Conservation (phyloP, 1,284 basidiomycete genomes). For the Apiotrichum gracile region DNA sequence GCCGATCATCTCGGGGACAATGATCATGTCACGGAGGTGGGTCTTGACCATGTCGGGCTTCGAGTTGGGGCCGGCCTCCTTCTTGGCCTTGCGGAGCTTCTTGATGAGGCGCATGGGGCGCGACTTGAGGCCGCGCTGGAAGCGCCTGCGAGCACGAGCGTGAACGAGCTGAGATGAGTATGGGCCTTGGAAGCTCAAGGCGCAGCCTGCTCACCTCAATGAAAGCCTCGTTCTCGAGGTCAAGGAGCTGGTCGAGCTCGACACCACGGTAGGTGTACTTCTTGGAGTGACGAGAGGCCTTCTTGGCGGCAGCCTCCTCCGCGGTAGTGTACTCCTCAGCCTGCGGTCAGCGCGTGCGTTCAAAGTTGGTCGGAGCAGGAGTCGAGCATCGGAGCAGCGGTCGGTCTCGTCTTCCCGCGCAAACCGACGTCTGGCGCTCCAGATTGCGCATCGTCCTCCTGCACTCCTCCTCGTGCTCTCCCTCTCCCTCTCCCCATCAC, state of each 20-base stretch:
- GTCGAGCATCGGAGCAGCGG: too few relatives aligned
- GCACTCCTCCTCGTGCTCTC: too few relatives aligned
- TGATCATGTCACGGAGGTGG: conserved; percentile 98
- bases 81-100: conserved; percentile 99
- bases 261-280: conserved; percentile 98
- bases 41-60: conserved; percentile 99
- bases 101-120: conserved; percentile 98
- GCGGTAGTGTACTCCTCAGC: conserved; percentile 65
- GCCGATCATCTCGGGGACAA: conserved; percentile 99
- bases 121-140: conserved; percentile 98
- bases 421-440: too few relatives aligned
- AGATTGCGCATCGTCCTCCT: too few relatives aligned
- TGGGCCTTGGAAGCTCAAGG: too few relatives aligned
- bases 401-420: too few relatives aligned
- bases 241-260: conserved; percentile 94
- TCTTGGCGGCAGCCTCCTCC: conserved; percentile 81
- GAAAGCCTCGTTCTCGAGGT: conserved; percentile 88
- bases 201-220: conserved; percentile 46
- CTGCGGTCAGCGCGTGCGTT: background rate
- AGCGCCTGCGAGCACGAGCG: conserved; percentile 95
- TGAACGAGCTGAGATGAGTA: conserved; percentile 88
- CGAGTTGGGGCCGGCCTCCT: conserved; percentile 95
- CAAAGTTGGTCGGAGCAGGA: too few relatives aligned
- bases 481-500: too few relatives aligned
- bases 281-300: conserved; percentile 97